Conservation (phyloP, 2,329 filamentous ascomycete species). For the Sarocladium brachiariae region DNA sequence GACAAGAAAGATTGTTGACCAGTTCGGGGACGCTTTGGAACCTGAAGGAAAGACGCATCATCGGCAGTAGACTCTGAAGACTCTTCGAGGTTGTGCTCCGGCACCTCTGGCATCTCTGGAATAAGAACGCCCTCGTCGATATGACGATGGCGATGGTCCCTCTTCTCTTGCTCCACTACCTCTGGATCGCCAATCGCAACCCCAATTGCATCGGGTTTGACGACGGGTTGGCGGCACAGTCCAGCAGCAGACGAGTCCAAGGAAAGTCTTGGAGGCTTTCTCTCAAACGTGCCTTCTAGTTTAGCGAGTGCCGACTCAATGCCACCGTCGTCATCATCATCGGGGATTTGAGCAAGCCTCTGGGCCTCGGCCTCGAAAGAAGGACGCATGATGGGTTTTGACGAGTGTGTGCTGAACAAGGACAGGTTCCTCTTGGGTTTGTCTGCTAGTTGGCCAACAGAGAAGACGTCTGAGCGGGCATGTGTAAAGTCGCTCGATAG, state of each 20-base stretch:
- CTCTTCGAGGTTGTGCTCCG: conserved; percentile 6
- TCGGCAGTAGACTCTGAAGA: background rate
- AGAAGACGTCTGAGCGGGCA: conserved; percentile 41
- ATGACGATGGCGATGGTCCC: conserved; percentile 38
- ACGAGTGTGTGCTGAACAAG: conserved; percentile 55
- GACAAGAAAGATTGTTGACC: conserved; percentile 44
- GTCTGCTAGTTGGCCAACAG: conserved; percentile 51
- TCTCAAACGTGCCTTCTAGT: conserved; percentile 78
- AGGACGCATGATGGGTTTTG: conserved; percentile 55
- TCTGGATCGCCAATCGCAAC: conserved; percentile 18
- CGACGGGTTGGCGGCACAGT: conserved; percentile 2
- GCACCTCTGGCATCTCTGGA: conserved; percentile 15
- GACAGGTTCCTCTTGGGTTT: conserved; percentile 42
- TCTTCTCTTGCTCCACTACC: conserved; percentile 32
- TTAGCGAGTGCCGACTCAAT: conserved; percentile 90
- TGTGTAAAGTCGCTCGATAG: conserved; percentile 12
- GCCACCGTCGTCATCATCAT: conserved; percentile 73
- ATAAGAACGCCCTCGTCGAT: conserved; percentile 34
- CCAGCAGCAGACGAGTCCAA: conserved; percentile 22
- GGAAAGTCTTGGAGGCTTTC: conserved; percentile 35
- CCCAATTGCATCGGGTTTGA: conserved; percentile 10
- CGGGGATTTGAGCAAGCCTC: conserved; percentile 79
- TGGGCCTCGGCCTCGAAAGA: conserved; percentile 89
- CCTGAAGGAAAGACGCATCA: conserved; percentile 14
- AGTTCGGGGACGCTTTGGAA: conserved; percentile 21